Percentiles rank a stretch among this genome's conserved stretches.
Conservation (phyloP, 257 asterid genomes). For the Przewalskia tangutica region DNA sequence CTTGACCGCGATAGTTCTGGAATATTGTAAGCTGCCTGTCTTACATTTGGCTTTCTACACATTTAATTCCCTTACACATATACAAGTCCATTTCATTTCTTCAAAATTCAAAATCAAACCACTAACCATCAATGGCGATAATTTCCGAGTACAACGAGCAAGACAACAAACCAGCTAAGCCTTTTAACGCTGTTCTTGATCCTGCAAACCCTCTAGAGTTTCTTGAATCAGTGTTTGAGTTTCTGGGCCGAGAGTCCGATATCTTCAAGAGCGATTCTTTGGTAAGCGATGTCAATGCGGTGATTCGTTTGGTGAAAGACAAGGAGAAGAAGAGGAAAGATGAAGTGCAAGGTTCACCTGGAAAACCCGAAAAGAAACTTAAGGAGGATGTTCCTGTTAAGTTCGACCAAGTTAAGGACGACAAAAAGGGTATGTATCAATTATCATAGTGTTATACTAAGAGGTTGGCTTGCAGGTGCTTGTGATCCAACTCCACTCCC, state of each 20-base stretch:
- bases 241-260: conserved; percentile 62
- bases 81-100: no score
- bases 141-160: conserved; percentile 56
- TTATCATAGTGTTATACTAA: not conserved
- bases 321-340: conserved; percentile 47
- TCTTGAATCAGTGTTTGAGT: conserved; percentile 48
- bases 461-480: not conserved
- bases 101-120: not conserved
- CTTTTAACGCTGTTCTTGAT: conserved; percentile 41
- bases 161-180: conserved; percentile 28
- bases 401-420: conserved; percentile 10
- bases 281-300: conserved; percentile 54
- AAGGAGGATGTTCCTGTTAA: conserved; percentile 14
- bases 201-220: conserved; percentile 61
- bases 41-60: not conserved
- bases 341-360: conserved; percentile 11
- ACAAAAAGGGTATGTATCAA: conserved; percentile 44
- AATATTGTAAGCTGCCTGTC: not conserved
- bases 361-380: conserved; percentile 14
- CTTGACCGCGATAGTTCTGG: not conserved
- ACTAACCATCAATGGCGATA: conserved; percentile 38
- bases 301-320: conserved; percentile 49
- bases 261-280: conserved; percentile 58
- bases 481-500: not conserved
- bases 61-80: not conserved